These are phyloP conservation scores for Lepidium campestre DNA, from an alignment of 441 rosid species.

Conservation along the genomic window DNA sequence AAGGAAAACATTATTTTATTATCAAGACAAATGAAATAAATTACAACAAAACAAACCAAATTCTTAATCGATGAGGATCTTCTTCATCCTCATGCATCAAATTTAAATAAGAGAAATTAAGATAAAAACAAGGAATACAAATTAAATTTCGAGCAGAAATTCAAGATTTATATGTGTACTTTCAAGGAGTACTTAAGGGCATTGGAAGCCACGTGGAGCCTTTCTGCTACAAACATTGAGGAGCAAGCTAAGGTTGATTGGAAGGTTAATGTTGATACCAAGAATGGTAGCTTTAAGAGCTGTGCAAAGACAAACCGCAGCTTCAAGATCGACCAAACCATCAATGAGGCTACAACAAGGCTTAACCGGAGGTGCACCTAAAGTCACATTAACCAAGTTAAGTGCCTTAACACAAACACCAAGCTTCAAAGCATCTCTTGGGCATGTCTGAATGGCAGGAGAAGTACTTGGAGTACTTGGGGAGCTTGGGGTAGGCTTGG, in stretches of 20 bases:
- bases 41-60: neutral
- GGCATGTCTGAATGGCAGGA: conserved; percentile 33
- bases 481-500: conserved; percentile 32
- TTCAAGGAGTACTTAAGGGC: conserved; percentile 18
- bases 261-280: conserved; percentile 41
- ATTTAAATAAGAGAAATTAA: neutral
- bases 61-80: neutral
- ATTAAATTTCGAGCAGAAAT: neutral
- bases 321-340: conserved; percentile 55
- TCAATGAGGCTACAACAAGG: conserved; percentile 51
- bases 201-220: conserved; percentile 46
- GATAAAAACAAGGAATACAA: neutral
- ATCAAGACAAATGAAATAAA: conserved; percentile 6
- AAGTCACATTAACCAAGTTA: conserved; percentile 35
- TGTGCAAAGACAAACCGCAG: conserved; percentile 62
- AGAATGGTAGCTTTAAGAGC: conserved; percentile 48
- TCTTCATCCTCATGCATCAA: neutral
- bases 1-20: neutral
- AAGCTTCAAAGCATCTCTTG: conserved; percentile 45
- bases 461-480: conserved; percentile 7
- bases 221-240: conserved; percentile 51
- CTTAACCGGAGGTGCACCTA: conserved; percentile 45
- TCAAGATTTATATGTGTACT: neutral
- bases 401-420: conserved; percentile 46
- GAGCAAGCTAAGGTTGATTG: conserved; percentile 43